phyloP scores from a whole-genome alignment of 2,329 filamentous ascomycete species.

The Sporothrix brunneoviolacea region DNA sequence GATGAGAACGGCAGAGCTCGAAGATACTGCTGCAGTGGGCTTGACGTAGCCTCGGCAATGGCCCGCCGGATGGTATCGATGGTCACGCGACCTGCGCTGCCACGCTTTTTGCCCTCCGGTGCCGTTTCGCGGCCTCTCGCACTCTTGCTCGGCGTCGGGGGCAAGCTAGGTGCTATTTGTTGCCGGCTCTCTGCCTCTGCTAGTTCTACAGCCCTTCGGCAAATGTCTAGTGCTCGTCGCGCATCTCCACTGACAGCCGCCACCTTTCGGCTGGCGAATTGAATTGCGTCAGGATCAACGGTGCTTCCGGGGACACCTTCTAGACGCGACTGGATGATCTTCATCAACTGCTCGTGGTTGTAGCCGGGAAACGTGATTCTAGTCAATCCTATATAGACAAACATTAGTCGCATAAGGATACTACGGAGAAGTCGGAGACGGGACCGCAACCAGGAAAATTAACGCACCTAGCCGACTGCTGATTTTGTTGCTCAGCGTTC shows the following conservation, averaged over 20 bases:
- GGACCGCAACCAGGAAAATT: not conserved
- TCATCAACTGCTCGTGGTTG: constrained; percentile 94
- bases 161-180: constrained; percentile 19
- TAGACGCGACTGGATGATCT: constrained; percentile 91
- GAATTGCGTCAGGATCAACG: constrained; percentile 86
- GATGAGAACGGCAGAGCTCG: constrained; percentile 72
- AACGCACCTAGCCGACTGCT: constrained; percentile 67
- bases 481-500: constrained; percentile 97
- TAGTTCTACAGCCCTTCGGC: constrained; percentile 87
- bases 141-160: constrained; percentile 28
- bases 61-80: constrained; percentile 91
- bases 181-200: constrained; percentile 62
- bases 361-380: constrained; percentile 97
- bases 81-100: constrained; percentile 59
- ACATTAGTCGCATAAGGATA: too few species aligned
- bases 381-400: constrained; percentile 53
- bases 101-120: constrained; percentile 24
- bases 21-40: constrained; percentile 83
- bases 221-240: constrained; percentile 87
- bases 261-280: constrained; percentile 94
- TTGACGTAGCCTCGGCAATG: constrained; percentile 90
- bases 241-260: constrained; percentile 95
- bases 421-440: not conserved
- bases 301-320: constrained; percentile 82
- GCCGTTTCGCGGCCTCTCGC: not conserved